Conservation (phyloP, 1,284 basidiomycete species). For the Boletellus dicymbophilus region DNA sequence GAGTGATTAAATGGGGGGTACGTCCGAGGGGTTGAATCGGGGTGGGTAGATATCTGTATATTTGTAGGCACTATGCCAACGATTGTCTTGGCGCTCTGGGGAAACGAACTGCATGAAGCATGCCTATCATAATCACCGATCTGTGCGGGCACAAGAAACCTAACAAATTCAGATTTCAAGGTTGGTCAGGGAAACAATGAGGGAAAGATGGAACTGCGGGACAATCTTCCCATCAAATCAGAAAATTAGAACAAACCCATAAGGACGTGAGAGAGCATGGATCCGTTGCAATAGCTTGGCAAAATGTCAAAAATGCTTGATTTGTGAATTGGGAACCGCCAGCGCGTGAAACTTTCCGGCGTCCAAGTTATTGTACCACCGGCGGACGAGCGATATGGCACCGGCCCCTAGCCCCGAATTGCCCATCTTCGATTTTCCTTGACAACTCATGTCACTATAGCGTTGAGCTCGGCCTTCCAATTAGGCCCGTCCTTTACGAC, state of each 20-base stretch:
- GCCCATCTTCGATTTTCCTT: not conserved
- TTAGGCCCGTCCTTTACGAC: not conserved
- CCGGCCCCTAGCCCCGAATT: not conserved
- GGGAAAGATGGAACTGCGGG: constrained; percentile 9
- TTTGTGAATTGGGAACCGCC: not conserved
- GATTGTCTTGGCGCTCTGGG: constrained; percentile 26
- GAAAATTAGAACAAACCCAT: constrained; percentile 20
- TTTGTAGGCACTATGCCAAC: constrained; percentile 20
- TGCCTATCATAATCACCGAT: constrained; percentile 13
- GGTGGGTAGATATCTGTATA: constrained; percentile 28
- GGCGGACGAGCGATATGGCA: constrained; percentile 1
- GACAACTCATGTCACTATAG: no score
- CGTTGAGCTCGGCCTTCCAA: not conserved
- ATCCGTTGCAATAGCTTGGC: constrained; percentile 11
- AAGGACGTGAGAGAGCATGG: constrained; percentile 29
- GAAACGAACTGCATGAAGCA: constrained; percentile 2
- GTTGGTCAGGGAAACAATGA: constrained; percentile 6
- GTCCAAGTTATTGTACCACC: not conserved
- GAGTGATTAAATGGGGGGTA: no score
- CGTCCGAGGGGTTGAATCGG: no score
- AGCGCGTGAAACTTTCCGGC: not conserved
- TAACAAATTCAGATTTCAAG: constrained; percentile 5
- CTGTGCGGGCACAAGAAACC: constrained; percentile 15
- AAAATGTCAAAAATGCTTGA: constrained; percentile 2
- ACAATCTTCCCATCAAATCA: constrained; percentile 21